Percentiles rank a stretch among this genome's conserved stretches.
These are phyloP conservation scores for Leccinum olivaceopallidum DNA, from an alignment of 768 basidiomycete species.

Conservation along the genomic window DNA sequence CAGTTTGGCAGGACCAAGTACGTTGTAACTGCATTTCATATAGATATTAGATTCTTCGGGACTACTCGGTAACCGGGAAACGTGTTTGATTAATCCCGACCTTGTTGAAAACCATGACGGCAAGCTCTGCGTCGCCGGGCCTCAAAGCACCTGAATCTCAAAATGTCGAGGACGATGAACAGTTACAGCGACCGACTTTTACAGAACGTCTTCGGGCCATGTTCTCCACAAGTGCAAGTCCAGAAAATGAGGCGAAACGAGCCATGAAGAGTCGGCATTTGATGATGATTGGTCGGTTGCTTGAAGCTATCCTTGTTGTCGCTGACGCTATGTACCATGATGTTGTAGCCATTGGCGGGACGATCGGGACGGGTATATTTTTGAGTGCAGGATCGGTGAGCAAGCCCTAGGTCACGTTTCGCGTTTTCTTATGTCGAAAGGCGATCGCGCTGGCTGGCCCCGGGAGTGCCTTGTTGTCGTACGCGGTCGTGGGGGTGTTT, in stretches of 20 bases:
- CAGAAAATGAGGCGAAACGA: slow-evolving; percentile 35
- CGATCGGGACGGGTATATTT: slow-evolving; percentile 62
- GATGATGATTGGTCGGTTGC: slow-evolving; percentile 41
- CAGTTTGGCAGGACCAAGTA: slow-evolving; percentile 32
- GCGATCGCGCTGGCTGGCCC: slow-evolving; percentile 59
- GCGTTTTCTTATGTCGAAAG: slow-evolving; percentile 23
- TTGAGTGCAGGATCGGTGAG: slow-evolving; percentile 56
- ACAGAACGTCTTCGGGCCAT: neutral
- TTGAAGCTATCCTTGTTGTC: neutral
- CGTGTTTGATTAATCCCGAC: neutral
- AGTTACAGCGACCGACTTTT: neutral
- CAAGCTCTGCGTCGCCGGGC: neutral
- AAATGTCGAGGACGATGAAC: slow-evolving; percentile 1
- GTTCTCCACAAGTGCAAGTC: slow-evolving; percentile 11
- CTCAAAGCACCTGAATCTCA: neutral
- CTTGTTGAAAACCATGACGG: neutral
- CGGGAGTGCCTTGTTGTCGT: slow-evolving; percentile 61
- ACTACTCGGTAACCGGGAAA: neutral
- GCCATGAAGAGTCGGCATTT: slow-evolving; percentile 43
- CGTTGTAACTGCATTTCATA: slow-evolving; percentile 17
- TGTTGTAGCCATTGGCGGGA: slow-evolving; percentile 50
- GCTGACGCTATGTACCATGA: neutral
- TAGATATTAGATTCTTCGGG: slow-evolving; percentile 11
- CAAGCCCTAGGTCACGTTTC: neutral
- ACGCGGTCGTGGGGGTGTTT: slow-evolving; percentile 57